These are phyloP conservation scores for Aspergillus neoniger DNA, from an alignment of 2,329 filamentous ascomycete genomes.

Conservation along the genomic window DNA sequence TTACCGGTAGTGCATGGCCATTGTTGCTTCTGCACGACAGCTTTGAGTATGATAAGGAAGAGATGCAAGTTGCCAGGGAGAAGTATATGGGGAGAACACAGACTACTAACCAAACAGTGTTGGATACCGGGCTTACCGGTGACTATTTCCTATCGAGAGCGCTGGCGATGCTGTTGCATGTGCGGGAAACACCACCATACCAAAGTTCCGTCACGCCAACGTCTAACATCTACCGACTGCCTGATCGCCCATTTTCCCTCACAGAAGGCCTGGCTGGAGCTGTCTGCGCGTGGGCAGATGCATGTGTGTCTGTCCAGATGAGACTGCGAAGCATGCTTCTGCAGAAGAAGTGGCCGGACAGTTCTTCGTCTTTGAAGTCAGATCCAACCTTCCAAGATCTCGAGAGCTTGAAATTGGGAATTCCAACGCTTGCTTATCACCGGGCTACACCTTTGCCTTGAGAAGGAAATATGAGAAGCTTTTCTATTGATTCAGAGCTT, in stretches of 20 bases:
- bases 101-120: neutral
- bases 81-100: slow-evolving; percentile 24
- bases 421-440: slow-evolving; percentile 34
- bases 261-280: slow-evolving; percentile 45
- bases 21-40: slow-evolving; percentile 39
- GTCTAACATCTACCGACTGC: slow-evolving; percentile 39
- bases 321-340: slow-evolving; percentile 38
- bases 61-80: slow-evolving; percentile 25
- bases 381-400: slow-evolving; percentile 27
- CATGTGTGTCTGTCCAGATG: slow-evolving; percentile 38
- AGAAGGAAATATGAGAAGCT: neutral
- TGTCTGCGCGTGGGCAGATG: slow-evolving; percentile 46
- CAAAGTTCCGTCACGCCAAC: slow-evolving; percentile 20
- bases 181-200: slow-evolving; percentile 42
- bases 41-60: slow-evolving; percentile 35
- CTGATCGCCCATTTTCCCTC: slow-evolving; percentile 43
- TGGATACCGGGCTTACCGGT: slow-evolving; percentile 25
- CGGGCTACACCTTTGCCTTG: slow-evolving; percentile 26
- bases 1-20: slow-evolving; percentile 46
- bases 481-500: neutral
- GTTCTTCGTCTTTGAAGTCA: slow-evolving; percentile 9
- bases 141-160: slow-evolving; percentile 44
- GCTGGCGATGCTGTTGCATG: slow-evolving; percentile 41
- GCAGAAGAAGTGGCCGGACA: slow-evolving; percentile 10
- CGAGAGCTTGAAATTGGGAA: slow-evolving; percentile 28